These are phyloP conservation scores for Leccinum rimulosum DNA, from an alignment of 768 basidiomycete genomes.

Conservation along the genomic window DNA sequence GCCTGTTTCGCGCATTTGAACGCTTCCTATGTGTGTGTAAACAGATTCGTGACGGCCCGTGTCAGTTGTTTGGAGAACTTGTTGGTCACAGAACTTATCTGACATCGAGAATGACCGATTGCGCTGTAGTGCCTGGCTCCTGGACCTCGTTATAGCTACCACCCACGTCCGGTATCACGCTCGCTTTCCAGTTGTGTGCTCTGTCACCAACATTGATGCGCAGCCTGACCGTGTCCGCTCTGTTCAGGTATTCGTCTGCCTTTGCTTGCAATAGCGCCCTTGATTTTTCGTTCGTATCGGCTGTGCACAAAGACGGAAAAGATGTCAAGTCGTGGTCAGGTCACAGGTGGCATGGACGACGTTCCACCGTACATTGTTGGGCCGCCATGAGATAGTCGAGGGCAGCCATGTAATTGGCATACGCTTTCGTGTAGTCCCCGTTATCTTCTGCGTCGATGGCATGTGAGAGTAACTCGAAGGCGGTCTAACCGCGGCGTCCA, in stretches of 20 bases:
- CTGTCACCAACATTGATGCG: neutral
- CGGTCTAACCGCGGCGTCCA: conserved; percentile 41
- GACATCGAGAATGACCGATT: conserved; percentile 17
- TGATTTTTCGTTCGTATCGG: conserved; percentile 20
- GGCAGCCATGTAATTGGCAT: conserved; percentile 88
- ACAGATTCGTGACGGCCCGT: neutral
- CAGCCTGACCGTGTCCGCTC: conserved; percentile 15
- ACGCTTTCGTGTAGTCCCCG: conserved; percentile 88
- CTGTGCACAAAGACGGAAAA: neutral
- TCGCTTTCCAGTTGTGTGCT: neutral
- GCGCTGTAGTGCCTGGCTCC: neutral
- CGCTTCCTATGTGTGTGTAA: conserved; percentile 50
- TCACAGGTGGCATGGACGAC: neutral
- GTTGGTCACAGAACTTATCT: neutral
- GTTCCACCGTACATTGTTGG: conserved; percentile 64
- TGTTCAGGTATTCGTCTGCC: conserved; percentile 18
- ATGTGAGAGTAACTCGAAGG: conserved; percentile 84
- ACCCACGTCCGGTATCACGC: neutral
- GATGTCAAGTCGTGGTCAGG: neutral
- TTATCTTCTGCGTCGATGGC: conserved; percentile 89
- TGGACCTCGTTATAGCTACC: neutral
- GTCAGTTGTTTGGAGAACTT: neutral
- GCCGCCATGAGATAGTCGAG: conserved; percentile 98
- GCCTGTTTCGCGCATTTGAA: conserved; percentile 88
- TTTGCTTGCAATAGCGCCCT: conserved; percentile 15